Percentiles rank a stretch among this genome's conserved stretches.
Evolutionary conservation across 306 rosid species (phyloP).

Genomic region (Trifolium pratense): DNA sequence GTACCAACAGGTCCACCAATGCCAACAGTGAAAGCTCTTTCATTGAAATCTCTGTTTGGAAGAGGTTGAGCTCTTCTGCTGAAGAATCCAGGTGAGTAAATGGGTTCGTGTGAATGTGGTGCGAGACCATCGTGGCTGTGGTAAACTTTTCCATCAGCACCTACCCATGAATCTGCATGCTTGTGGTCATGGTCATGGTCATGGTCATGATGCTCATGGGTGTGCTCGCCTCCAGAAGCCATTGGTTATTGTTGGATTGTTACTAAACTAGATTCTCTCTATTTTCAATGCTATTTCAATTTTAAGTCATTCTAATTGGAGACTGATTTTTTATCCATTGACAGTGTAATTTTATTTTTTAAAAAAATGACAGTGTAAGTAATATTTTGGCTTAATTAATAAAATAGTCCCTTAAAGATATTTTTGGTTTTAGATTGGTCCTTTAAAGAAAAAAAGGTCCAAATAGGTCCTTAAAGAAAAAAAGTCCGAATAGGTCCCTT

Average conservation of each 20-base stretch:
- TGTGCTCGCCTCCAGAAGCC: conserved; percentile 55
- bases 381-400: no score
- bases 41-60: conserved; percentile 64
- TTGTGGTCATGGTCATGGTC: conserved; percentile 31
- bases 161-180: conserved; percentile 58
- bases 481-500: no score
- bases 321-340: no score
- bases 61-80: conserved; percentile 87
- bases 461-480: no score
- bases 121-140: conserved; percentile 98
- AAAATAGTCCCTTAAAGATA: no score
- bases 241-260: conserved; percentile 33
- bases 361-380: no score
- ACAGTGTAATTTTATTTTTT: no score
- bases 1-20: conserved; percentile 99
- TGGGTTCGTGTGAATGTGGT: conserved; percentile 96
- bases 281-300: background rate
- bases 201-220: conserved; percentile 5
- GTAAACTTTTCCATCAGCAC: conserved; percentile 78
- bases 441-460: no score
- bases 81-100: conserved; percentile 93
- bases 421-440: no score
- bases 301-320: no score
- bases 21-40: conserved; percentile 91
- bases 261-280: background rate